A percentile compares a stretch with the other conserved stretches of the same genome.
Evolutionary conservation across 345 rosid species (phyloP).

Genomic region (Diplotaxis tenuifolia): DNA sequence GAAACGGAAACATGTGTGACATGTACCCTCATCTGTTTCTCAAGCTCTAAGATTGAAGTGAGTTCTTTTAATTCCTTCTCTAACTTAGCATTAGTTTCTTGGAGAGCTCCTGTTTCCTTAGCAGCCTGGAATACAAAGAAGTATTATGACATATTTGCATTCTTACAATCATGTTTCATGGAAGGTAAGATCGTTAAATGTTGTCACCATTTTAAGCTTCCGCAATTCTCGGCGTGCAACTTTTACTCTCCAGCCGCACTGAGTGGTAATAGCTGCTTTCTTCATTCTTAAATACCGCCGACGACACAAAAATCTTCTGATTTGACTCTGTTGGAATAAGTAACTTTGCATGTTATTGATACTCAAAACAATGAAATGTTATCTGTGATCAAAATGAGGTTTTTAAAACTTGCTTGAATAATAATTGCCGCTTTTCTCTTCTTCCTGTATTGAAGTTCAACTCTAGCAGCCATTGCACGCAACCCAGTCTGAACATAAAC

Average conservation of each 20-base stretch:
- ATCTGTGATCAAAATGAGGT: constrained; percentile 11
- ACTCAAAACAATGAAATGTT: constrained; percentile 8
- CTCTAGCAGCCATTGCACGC: constrained; percentile 75
- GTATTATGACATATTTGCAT: background rate
- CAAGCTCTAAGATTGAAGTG: constrained; percentile 39
- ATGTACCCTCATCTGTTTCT: constrained; percentile 43
- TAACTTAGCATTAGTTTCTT: constrained; percentile 38
- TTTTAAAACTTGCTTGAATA: constrained; percentile 65
- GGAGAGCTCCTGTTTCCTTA: constrained; percentile 43
- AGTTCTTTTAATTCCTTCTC: constrained; percentile 37
- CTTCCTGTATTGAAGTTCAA: constrained; percentile 60
- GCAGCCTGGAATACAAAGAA: constrained; percentile 35
- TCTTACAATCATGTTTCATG: constrained; percentile 19
- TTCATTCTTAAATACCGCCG: constrained; percentile 45
- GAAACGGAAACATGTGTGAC: background rate
- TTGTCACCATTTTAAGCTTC: constrained; percentile 75
- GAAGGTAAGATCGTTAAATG: constrained; percentile 9
- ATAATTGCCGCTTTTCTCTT: constrained; percentile 56
- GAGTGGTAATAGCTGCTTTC: constrained; percentile 68
- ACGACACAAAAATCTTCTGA: constrained; percentile 59
- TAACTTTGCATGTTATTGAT: constrained; percentile 10
- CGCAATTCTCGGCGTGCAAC: constrained; percentile 74
- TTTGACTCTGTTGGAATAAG: constrained; percentile 54
- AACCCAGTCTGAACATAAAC: constrained; percentile 66
- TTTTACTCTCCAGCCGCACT: constrained; percentile 81